A percentile compares a stretch with the other conserved stretches of the same genome.
Conservation (phyloP, 257 asterid genomes). For the Solanum boliviense region DNA sequence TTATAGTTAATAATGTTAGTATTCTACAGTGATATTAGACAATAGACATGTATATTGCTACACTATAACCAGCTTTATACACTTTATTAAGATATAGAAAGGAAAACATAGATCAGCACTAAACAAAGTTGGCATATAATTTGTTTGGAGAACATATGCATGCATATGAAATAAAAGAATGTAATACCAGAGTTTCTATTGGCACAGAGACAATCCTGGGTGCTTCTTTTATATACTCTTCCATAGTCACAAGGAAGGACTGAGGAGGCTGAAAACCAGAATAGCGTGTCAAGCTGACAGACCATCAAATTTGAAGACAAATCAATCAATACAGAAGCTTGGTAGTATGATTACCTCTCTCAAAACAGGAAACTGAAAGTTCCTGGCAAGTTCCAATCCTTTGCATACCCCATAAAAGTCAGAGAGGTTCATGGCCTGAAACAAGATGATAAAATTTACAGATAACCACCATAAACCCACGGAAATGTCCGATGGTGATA, state of each 20-base stretch:
- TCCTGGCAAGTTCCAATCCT: conserved; percentile 95
- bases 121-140: neutral
- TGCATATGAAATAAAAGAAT: neutral
- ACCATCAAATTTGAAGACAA: neutral
- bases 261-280: conserved; percentile 41
- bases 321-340: neutral
- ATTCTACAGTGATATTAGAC: neutral
- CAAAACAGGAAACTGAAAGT: conserved; percentile 89
- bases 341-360: conserved; percentile 51
- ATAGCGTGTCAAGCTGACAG: neutral
- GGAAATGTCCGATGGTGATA: neutral
- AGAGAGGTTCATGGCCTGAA: conserved; percentile 79
- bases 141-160: neutral
- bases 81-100: neutral
- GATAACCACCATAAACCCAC: neutral
- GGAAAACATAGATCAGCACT: neutral
- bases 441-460: neutral
- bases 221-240: conserved; percentile 45
- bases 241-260: conserved; percentile 47
- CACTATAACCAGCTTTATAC: neutral
- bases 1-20: neutral
- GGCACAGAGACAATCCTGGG: conserved; percentile 46
- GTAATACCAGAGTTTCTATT: conserved; percentile 23
- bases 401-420: conserved; percentile 93
- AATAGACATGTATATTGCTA: neutral